Evolutionary conservation across 116 monocot genomes (phyloP), one percentile per base, ranked within the genome.

Genomic region (Zostera marina): DNA sequence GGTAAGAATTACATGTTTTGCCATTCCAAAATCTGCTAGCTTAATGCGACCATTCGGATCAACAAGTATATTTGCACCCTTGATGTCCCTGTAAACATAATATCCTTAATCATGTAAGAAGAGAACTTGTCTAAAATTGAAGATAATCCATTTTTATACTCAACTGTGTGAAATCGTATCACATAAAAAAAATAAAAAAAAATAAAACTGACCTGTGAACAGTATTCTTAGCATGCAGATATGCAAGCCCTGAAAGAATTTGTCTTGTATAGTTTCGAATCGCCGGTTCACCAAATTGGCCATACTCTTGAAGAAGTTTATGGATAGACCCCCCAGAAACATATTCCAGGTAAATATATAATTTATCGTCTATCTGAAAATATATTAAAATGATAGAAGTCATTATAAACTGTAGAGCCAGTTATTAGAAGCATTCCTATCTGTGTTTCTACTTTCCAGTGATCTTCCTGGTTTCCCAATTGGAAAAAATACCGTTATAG

Each of bases 11-110:
- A 93, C 93, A 84, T 93, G 93, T 77, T 93, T 93, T 47, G 93
- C 88, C 93, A 93, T 84, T 63, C 93, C 93, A 73, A 93, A 93
- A 64, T 93, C 93, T 55, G 88, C 93, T 68, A 93, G 75, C 60
- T 93, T 93, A 61, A 93, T 69, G 70, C 81, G 81, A 11, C 93
- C 93, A 65, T 81, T 88, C 24, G 93, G 81, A 55, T 76, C 88
- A 11, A 93, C 93, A 70, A 93, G 88, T 79, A 93, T 81, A 63
- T 93, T 88, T 63, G 88, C 93, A 3, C 93, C 88, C 76, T 93
- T 93, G 38, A 93, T 79, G 74, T 93, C 93, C 73, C 93, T 93
- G 74, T 47, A 7, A 70, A 1, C 5, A 32, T 32, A 32, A 32
- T 32, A 32, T 32, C 5, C 32, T 32, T 32, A 32, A 32, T 32